Evolutionary conservation across 192 early-diverging fungal genomes (phyloP), one percentile per base, ranked within the genome.

Genomic region (Entophlyctis helioformis): DNA sequence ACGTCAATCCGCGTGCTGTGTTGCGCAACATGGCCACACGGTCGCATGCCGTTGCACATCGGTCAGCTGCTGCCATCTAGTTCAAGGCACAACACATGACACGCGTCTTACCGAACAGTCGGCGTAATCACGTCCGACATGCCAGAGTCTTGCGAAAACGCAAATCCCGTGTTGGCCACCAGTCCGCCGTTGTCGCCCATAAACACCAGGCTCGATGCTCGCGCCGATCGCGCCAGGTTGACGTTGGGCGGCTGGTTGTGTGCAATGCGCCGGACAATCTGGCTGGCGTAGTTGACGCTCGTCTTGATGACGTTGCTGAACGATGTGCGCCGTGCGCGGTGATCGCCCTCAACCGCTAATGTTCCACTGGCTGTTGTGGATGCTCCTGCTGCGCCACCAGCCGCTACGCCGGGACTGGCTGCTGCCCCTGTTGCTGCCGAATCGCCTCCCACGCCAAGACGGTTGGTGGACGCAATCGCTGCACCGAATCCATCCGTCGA

Each of bases 51-150:
- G n/a, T n/a, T n/a, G n/a, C n/a, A n/a, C n/a, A n/a, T n/a, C n/a
- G n/a, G n/a, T n/a, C n/a, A n/a, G n/a, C n/a, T n/a, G n/a, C n/a
- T n/a, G n/a, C n/a, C n/a, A n/a, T n/a, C n/a, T n/a, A n/a, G n/a
- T n/a, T n/a, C n/a, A n/a, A n/a, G n/a, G n/a, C n/a, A n/a, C n/a
- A n/a, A n/a, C n/a, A n/a, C n/a, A n/a, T n/a, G n/a, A n/a, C n/a
- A n/a, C n/a, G n/a, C n/a, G n/a, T n/a, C n/a, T n/a, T n/a, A n/a
- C n/a, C n/a, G n/a, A n/a, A n/a, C n/a, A n/a, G n/a, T 50, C 12
- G 72, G 72, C 5, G 67, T 71, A 26, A 74, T 74, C 38, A 74
- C 36, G 31, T 62, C 54, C 15, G 38, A 36, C 72, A 74, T 74
- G 11, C 72, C 72, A n/a, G 38, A 50, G 19, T 64, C 72, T 38